Conservation (phyloP, 257 asterid species). For the Orobanche coerulescens region DNA sequence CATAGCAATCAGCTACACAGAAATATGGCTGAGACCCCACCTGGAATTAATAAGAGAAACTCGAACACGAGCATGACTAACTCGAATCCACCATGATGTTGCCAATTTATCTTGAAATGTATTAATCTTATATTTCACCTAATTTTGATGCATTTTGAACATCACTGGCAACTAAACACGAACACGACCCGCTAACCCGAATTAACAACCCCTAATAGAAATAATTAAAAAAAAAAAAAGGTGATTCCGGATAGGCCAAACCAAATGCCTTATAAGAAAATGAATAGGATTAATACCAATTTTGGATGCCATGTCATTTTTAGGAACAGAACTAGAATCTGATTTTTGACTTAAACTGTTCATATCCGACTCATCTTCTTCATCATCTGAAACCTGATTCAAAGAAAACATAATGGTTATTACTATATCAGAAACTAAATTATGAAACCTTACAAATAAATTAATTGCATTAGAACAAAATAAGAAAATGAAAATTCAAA, state of each 20-base stretch:
- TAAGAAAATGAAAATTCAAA: not conserved
- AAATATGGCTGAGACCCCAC: too few species aligned
- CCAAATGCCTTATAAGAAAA: not conserved
- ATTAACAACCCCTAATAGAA: too few species aligned
- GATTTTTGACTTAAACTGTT: conserved; percentile 37
- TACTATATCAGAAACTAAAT: not conserved
- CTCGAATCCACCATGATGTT: too few species aligned
- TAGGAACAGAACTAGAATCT: conserved; percentile 35
- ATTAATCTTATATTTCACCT: too few species aligned
- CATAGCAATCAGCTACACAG: not conserved
- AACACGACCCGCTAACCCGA: too few species aligned
- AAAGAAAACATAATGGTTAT: not conserved
- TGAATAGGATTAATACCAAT: conserved; percentile 29
- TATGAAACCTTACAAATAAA: not conserved
- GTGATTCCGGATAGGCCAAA: not conserved
- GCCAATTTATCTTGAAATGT: too few species aligned
- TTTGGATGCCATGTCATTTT: conserved; percentile 28
- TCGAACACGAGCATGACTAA: too few species aligned
- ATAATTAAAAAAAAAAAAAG: too few species aligned
- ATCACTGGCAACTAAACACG: too few species aligned
- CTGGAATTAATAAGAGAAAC: too few species aligned
- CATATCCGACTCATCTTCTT: conserved; percentile 59
- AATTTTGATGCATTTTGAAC: too few species aligned
- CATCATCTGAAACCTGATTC: conserved; percentile 71
- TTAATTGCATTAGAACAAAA: not conserved